Conservation (phyloP, 305 asterid genomes). For the Fraxinus paxiana region DNA sequence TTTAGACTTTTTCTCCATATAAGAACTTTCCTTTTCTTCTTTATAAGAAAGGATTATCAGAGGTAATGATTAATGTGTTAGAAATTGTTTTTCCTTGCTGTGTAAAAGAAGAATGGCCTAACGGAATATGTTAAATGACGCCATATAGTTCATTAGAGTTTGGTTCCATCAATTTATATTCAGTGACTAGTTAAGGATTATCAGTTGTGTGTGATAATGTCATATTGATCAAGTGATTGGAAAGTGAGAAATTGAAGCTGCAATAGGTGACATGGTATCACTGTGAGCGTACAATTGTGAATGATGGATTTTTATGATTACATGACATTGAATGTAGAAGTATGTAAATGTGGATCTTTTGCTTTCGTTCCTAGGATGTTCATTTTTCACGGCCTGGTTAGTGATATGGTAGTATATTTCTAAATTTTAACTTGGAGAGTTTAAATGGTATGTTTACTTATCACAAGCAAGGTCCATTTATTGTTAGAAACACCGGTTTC, state of each 20-base stretch:
- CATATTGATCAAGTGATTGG: not conserved
- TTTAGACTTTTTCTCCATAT: not conserved
- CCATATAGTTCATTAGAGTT: conserved; percentile 2
- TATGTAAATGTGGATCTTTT: not conserved
- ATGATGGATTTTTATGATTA: not conserved
- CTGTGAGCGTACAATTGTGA: not conserved
- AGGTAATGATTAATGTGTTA: not conserved
- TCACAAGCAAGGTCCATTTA: not conserved
- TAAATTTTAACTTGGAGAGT: conserved; percentile 5
- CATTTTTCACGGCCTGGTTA: not conserved
- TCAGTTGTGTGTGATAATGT: not conserved
- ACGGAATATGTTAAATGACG: conserved; percentile 4
- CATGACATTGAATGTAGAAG: not conserved
- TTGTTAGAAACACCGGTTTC: not conserved
- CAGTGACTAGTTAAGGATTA: conserved; percentile 2
- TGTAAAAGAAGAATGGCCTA: not conserved
- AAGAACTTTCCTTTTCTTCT: not conserved
- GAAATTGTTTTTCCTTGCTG: not conserved
- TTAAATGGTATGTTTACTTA: not conserved
- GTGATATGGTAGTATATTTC: not conserved
- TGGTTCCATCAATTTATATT: not conserved
- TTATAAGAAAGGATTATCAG: not conserved
- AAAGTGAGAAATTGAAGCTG: not conserved
- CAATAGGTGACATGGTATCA: not conserved
- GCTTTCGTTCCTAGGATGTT: not conserved